phyloP scores from a whole-genome alignment of 352 stramenopile species.

The Phytophthora podocarpi region DNA sequence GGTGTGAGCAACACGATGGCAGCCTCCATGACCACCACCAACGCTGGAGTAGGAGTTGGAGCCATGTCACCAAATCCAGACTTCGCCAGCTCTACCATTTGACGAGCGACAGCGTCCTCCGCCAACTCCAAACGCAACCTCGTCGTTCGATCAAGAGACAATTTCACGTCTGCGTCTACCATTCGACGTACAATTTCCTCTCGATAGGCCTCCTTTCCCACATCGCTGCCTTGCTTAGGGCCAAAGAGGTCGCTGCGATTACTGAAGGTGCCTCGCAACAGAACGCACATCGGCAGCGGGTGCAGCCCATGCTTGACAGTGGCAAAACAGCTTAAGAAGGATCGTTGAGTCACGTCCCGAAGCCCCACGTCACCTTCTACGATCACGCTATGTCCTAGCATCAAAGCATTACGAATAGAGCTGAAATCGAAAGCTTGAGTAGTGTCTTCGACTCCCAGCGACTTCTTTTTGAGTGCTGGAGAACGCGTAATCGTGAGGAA shows the following conservation, averaged over 20 bases:
- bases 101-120: conserved; percentile 10
- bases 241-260: conserved; percentile 51
- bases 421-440: conserved; percentile 36
- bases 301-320: conserved; percentile 70
- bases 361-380: conserved; percentile 81
- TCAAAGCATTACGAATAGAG: conserved; percentile 43
- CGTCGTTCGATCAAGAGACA: conserved; percentile 46
- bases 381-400: conserved; percentile 64
- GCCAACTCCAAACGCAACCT: conserved; percentile 24
- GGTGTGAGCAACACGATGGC: conserved; percentile 82
- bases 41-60: conserved; percentile 15
- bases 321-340: conserved; percentile 65
- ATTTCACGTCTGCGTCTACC: conserved; percentile 55
- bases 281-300: conserved; percentile 64
- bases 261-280: conserved; percentile 53
- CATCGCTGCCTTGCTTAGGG: conserved; percentile 15
- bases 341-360: conserved; percentile 56
- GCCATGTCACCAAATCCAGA: background rate
- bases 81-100: conserved; percentile 24
- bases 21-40: conserved; percentile 82
- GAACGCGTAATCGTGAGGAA: conserved; percentile 73
- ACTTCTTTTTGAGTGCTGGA: conserved; percentile 10
- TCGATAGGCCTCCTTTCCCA: conserved; percentile 17
- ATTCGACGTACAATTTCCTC: conserved; percentile 29
- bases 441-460: conserved; percentile 1